Conservation (phyloP, 305 asterid species). For the Petunia hybrid region DNA sequence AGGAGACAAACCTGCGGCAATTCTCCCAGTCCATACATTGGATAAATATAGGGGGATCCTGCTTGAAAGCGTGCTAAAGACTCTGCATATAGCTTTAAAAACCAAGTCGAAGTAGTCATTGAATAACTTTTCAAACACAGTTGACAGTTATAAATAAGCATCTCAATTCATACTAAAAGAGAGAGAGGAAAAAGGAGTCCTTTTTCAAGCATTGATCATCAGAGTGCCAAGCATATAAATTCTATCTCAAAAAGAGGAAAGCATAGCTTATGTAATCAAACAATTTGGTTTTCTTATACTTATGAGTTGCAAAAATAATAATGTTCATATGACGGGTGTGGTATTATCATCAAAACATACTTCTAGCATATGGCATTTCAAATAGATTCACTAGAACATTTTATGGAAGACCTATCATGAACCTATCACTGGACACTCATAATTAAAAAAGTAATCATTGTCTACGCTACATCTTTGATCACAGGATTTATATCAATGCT, state of each 20-base stretch:
- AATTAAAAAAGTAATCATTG: background rate
- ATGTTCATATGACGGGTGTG: background rate
- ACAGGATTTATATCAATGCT: slow-evolving; percentile 1
- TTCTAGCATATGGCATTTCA: slow-evolving; percentile 9
- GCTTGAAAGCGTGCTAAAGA: slow-evolving; percentile 93
- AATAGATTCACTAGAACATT: background rate
- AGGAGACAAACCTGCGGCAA: slow-evolving; percentile 83
- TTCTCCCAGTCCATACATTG: slow-evolving; percentile 95
- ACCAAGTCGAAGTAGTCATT: slow-evolving; percentile 28
- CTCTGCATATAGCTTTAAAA: slow-evolving; percentile 87
- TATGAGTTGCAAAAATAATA: background rate
- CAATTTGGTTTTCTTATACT: background rate
- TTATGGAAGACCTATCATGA: background rate
- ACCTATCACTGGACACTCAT: background rate
- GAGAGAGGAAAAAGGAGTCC: background rate
- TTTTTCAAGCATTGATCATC: background rate
- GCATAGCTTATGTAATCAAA: slow-evolving; percentile 1
- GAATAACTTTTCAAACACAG: background rate
- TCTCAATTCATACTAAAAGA: background rate
- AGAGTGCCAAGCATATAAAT: background rate
- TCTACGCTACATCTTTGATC: background rate
- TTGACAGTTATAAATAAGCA: background rate
- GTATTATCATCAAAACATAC: background rate
- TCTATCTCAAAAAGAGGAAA: slow-evolving; percentile 23
- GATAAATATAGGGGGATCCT: slow-evolving; percentile 96